phyloP scores from a whole-genome alignment of 768 basidiomycete genomes.

The Auriscalpium orientale region DNA sequence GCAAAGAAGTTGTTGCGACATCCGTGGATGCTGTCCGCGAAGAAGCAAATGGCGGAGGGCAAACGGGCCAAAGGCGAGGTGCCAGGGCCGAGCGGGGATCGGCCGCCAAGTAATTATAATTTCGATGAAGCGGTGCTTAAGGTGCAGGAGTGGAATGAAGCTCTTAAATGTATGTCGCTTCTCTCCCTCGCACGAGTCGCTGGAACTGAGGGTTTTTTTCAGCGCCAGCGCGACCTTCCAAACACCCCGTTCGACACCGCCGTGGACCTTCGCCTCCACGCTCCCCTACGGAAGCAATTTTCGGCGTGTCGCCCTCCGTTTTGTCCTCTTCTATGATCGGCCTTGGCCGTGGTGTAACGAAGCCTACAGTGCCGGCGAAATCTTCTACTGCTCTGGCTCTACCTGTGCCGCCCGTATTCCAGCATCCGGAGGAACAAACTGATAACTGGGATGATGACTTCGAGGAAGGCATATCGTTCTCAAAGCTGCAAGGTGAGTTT shows the following conservation, averaged over 20 bases:
- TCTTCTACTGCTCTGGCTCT: conserved; percentile 24
- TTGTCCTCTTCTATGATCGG: conserved; percentile 7
- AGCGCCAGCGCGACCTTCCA: conserved; percentile 74
- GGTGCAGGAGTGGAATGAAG: conserved; percentile 99
- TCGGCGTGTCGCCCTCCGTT: conserved; percentile 1
- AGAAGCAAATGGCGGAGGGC: conserved; percentile 55
- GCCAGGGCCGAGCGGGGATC: conserved; percentile 21
- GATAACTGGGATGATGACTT: conserved; percentile 99
- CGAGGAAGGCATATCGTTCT: conserved; percentile 84
- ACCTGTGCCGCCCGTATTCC: conserved; percentile 58
- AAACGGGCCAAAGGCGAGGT: conserved; percentile 29
- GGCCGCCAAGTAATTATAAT: conserved; percentile 73
- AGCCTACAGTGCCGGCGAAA: conserved; percentile 1
- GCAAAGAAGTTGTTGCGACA: conserved; percentile 90
- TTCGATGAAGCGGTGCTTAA: conserved; percentile 91
- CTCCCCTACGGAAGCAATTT: conserved; percentile 13
- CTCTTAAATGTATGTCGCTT: conserved; percentile 66
- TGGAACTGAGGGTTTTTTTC: conserved; percentile 2
- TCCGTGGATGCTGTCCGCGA: conserved; percentile 90
- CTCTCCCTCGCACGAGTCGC: conserved; percentile 4
- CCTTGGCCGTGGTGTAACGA: too few relatives aligned
- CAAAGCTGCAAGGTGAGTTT: conserved; percentile 62
- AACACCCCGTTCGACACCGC: conserved; percentile 42
- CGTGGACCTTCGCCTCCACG: conserved; percentile 40
- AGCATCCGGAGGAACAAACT: conserved; percentile 75